Evolutionary conservation across 345 rosid genomes (phyloP), one percentile per base, ranked within the genome.

Genomic region (Rhodamnia rubescens): DNA sequence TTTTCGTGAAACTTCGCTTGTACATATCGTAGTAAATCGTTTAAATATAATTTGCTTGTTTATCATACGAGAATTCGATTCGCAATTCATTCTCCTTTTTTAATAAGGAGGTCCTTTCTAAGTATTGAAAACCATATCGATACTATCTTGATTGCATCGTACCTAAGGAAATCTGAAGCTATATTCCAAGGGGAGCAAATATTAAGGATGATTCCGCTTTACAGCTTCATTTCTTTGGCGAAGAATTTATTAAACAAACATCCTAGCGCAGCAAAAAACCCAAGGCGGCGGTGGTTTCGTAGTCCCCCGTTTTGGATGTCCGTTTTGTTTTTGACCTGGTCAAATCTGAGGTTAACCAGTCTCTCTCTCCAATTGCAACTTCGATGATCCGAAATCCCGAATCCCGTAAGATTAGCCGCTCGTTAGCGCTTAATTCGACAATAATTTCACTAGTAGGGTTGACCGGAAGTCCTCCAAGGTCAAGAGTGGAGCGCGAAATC

Each of bases 221-320:
- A 9, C 8, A 11, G 50, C 1, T 9, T 0, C 1, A 47, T 8
- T 47, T 9, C 0, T 47, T n/a, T n/a, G n/a, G n/a, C 24, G 44
- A 64, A 18, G 44, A 36, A 18, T 64, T 36, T 52, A 52, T 52
- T 49, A 49, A 49, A 29, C 18, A 18, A 32, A 15, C 36, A 32
- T 16, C 24, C 44, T 64, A 64, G 36, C 75, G 75, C 75, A 64
- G 75, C 11, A 14, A 7, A 36, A 32, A 32, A 32, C 44, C 78
- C 78, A 69, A 32, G 78, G 78, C 47, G 9, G 26, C 21, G 75
- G 78, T 36, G 47, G 78, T 69, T 69, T 69, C 47, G 78, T 18
- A 16, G 47, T 69, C 47, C 47, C 78, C 47, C 12, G 22, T 32
- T 64, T 64, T 64, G 11, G 21, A 64, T 32, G 75, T 32, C 75